A percentile compares a stretch with the other conserved stretches of the same genome.
phyloP scores from a whole-genome alignment of 2,329 filamentous ascomycete species.

The Cryoendolithus antarcticus region DNA sequence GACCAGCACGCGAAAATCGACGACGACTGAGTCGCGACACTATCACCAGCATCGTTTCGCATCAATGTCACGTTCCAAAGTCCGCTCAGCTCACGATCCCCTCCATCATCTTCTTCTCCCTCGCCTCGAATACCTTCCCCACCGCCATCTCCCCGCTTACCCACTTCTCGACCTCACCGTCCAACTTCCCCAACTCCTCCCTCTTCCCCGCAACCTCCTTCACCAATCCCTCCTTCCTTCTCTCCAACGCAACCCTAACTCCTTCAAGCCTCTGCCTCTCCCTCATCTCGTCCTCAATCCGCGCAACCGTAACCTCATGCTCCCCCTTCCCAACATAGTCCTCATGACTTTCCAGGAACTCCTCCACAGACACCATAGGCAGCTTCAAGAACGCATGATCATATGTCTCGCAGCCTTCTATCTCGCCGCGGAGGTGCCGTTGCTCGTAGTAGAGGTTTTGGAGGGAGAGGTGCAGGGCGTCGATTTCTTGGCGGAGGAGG shows the following conservation, averaged over 20 bases:
- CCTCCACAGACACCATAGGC: slow-evolving; percentile 69
- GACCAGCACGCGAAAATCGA: slow-evolving; percentile 8
- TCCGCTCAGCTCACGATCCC: neutral
- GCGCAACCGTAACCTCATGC: slow-evolving; percentile 72
- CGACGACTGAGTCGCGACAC: slow-evolving; percentile 5
- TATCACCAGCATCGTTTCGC: neutral
- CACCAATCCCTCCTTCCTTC: slow-evolving; percentile 56
- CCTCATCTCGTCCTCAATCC: slow-evolving; percentile 80
- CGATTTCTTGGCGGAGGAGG: slow-evolving; percentile 80
- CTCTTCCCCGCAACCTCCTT: slow-evolving; percentile 83
- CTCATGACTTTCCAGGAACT: slow-evolving; percentile 66
- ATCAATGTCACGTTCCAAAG: neutral
- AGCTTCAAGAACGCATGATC: slow-evolving; percentile 83
- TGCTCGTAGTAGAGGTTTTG: slow-evolving; percentile 98
- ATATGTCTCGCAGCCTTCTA: slow-evolving; percentile 78
- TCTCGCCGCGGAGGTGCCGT: slow-evolving; percentile 78
- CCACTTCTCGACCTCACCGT: slow-evolving; percentile 66
- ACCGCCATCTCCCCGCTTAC: slow-evolving; percentile 15
- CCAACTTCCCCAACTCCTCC: slow-evolving; percentile 80
- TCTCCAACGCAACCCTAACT: slow-evolving; percentile 51
- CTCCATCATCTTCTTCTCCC: slow-evolving; percentile 13
- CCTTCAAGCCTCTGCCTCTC: slow-evolving; percentile 79
- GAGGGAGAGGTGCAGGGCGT: slow-evolving; percentile 78
- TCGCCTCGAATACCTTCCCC: slow-evolving; percentile 17
- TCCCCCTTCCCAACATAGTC: slow-evolving; percentile 62